Evolutionary conservation across 2,329 filamentous ascomycete genomes (phyloP).

Genomic region (Orbilia blumenaviensis): DNA sequence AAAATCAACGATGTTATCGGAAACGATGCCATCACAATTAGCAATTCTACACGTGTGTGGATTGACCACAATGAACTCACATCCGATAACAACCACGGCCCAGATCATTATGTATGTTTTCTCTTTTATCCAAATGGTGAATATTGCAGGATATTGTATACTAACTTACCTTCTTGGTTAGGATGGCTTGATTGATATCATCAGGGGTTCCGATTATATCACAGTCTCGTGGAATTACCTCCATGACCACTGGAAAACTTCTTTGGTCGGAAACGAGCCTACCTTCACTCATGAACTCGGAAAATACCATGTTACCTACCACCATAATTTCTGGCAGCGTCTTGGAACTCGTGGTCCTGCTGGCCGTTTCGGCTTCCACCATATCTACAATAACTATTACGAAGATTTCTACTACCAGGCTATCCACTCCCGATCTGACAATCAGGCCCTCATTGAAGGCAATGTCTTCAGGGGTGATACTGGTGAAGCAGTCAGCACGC

Average conservation of each 20-base stretch:
- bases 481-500: slow-evolving; percentile 66
- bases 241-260: slow-evolving; percentile 65
- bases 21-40: slow-evolving; percentile 63
- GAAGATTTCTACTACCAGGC: slow-evolving; percentile 65
- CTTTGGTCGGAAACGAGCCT: slow-evolving; percentile 70
- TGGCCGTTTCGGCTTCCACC: slow-evolving; percentile 65
- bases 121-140: neutral
- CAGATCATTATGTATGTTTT: slow-evolving; percentile 60
- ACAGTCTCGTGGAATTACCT: slow-evolving; percentile 66
- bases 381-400: slow-evolving; percentile 66
- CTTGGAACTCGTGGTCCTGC: slow-evolving; percentile 65
- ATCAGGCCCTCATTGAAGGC: slow-evolving; percentile 65
- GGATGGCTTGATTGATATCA: slow-evolving; percentile 66
- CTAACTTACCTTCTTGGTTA: slow-evolving; percentile 60
- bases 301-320: slow-evolving; percentile 65
- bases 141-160: neutral
- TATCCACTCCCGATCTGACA: slow-evolving; percentile 65
- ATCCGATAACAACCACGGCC: slow-evolving; percentile 62
- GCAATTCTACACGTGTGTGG: slow-evolving; percentile 64
- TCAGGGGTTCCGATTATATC: slow-evolving; percentile 63
- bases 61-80: slow-evolving; percentile 65
- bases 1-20: slow-evolving; percentile 60
- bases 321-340: slow-evolving; percentile 66
- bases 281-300: slow-evolving; percentile 70
- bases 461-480: slow-evolving; percentile 65